Base-by-base conservation (phyloP, 1,284 basidiomycete species). In the Tylopilus sp. region DNA sequence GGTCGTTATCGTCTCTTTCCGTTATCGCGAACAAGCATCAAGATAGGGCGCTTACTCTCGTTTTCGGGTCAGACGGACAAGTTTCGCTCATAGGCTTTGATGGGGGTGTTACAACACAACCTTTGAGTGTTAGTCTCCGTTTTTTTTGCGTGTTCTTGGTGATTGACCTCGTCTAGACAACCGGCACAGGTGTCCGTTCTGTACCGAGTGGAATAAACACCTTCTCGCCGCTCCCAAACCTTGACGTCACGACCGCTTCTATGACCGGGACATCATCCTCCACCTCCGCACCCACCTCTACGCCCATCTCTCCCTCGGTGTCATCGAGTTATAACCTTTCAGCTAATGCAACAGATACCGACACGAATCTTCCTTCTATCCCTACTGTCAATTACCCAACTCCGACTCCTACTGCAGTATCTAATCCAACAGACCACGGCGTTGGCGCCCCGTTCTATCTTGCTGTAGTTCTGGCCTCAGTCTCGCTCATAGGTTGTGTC, bases 371-470 rank as follows among this genome's bases (percentile, higher is more conserved):
- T 52, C 70, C 74, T 1, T 70, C 76, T 36, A 57, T 77, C 49
- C 71, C 76, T 22, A 76, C 74, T n/a, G 47, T 64, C 60, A 53
- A 57, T 53, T 72, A 67, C 32, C 69, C 75, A 19, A 63, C 71
- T 7, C 73, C 76, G 29, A 66, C 47, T 29, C 67, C 74, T 6
- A 73, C 76, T 9, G 44, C 67, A 18, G 71, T 57, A 9, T 63
- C 73, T 7, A 32, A 61, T 32, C 62, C 71, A 2, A 62, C n/a
- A 29, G 69, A 67, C 53, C 74, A 72, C n/a, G 74, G 73, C 4
- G 62, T 74, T 12, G 76, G 76, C 4, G 75, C 74, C 19, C 72
- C 78, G 12, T 79, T 79, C 54, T 79, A 79, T 58, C 47, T 79
- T 4, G 75, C 77, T n/a, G 66, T 79, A 15, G 72, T 79, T 18